Conservation (phyloP, 768 basidiomycete species). For the Hemileccinum rubropunctum region DNA sequence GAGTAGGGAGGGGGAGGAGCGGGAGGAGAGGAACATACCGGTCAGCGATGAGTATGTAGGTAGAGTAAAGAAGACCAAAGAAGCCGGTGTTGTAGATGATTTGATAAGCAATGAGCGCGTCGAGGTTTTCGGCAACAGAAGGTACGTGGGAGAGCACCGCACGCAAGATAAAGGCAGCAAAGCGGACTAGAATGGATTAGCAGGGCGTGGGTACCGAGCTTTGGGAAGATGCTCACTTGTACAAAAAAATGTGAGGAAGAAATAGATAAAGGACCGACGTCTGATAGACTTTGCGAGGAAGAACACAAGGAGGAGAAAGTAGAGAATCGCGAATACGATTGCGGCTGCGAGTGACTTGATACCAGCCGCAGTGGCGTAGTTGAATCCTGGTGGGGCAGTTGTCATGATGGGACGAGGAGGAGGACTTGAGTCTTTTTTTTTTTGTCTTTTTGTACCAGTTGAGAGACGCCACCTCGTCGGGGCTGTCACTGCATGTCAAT, state of each 20-base stretch:
- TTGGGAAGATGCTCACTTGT: conserved; percentile 18
- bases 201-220: no score
- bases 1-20: not conserved
- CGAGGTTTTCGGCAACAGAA: conserved; percentile 19
- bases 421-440: no score
- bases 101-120: conserved; percentile 27
- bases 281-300: conserved; percentile 13
- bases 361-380: conserved; percentile 17
- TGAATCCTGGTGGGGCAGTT: no score
- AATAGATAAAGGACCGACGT: conserved; percentile 19
- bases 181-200: conserved; percentile 7
- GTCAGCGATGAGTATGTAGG: conserved; percentile 28
- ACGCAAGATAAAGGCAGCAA: conserved; percentile 18
- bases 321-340: conserved; percentile 26
- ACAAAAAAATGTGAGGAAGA: conserved; percentile 27
- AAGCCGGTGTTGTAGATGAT: conserved; percentile 36
- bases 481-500: no score
- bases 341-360: conserved; percentile 26
- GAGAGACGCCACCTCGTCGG: no score
- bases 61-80: conserved; percentile 30
- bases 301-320: conserved; percentile 17
- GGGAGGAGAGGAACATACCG: conserved; percentile 32
- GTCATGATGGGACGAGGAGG: no score
- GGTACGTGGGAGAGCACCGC: conserved; percentile 12
- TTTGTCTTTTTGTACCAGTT: no score